phyloP scores from a whole-genome alignment of 345 rosid species.

The Camelina sativa region DNA sequence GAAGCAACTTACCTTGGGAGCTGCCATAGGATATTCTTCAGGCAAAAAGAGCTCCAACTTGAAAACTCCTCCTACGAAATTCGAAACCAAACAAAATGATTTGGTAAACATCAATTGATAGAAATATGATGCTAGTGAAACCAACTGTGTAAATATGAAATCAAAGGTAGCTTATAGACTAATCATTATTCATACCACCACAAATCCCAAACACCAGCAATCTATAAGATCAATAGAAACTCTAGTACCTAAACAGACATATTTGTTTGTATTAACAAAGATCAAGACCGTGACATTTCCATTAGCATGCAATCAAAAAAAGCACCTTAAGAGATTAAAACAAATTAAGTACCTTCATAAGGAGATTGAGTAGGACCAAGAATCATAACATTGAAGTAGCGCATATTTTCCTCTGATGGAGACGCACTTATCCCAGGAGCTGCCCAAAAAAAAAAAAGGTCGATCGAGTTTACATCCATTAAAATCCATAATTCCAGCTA shows the following conservation, averaged over 20 bases:
- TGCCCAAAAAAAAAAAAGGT: conserved; percentile 34
- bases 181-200: background rate
- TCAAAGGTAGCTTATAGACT: background rate
- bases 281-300: background rate
- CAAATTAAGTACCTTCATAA: conserved; percentile 68
- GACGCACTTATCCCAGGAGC: conserved; percentile 99
- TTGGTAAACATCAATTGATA: background rate
- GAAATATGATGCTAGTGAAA: background rate
- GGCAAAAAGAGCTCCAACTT: conserved; percentile 98
- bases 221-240: background rate
- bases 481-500: background rate
- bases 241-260: background rate
- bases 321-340: background rate
- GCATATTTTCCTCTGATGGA: conserved; percentile 96
- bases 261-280: background rate
- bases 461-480: background rate
- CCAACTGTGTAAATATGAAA: conserved; percentile 6
- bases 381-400: conserved; percentile 96
- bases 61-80: conserved; percentile 84
- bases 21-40: conserved; percentile 99
- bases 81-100: conserved; percentile 6
- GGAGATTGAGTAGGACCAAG: conserved; percentile 98
- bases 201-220: conserved; percentile 1
- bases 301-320: background rate
- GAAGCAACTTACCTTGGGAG: conserved; percentile 75